Conservation (phyloP, 2,329 filamentous ascomycete species). For the Penicillium sp. region DNA sequence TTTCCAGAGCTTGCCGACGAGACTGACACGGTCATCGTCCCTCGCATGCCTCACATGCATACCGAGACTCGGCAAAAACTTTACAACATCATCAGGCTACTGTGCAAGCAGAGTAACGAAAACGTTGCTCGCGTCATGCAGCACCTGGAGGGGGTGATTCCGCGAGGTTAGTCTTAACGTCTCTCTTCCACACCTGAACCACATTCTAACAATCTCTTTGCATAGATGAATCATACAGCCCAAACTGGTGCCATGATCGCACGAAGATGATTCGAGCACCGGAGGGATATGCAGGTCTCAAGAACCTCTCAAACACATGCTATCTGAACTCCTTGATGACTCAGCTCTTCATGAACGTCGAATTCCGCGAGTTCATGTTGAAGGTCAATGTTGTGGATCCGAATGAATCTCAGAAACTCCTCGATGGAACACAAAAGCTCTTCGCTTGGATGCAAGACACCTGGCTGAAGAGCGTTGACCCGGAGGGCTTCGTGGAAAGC, state of each 20-base stretch:
- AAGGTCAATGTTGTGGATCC: constrained; percentile 59
- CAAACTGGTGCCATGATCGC: constrained; percentile 62
- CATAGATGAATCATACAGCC: constrained; percentile 7
- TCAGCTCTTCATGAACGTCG: constrained; percentile 92
- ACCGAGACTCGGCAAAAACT: constrained; percentile 60
- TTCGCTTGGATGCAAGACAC: constrained; percentile 87
- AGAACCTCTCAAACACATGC: constrained; percentile 92
- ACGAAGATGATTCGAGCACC: constrained; percentile 69
- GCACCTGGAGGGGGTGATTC: constrained; percentile 54
- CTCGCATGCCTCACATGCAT: constrained; percentile 55
- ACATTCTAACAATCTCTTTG: constrained; percentile 3
- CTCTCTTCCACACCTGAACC: constrained; percentile 12
- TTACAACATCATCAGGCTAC: constrained; percentile 60
- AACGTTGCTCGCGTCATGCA: constrained; percentile 58
- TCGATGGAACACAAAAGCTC: constrained; percentile 75
- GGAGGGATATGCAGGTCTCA: constrained; percentile 84
- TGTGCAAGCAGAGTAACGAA: constrained; percentile 53
- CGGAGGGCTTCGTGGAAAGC: constrained; percentile 68
- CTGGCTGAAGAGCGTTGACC: constrained; percentile 71
- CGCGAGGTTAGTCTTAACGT: constrained; percentile 48
- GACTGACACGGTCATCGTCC: constrained; percentile 31
- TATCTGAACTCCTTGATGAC: constrained; percentile 95
- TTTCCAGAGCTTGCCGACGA: constrained; percentile 59
- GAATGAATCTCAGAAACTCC: constrained; percentile 63
- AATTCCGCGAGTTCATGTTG: constrained; percentile 84